Conservation (phyloP, 805 yeast genomes). For the Kuraishia molischiana region DNA sequence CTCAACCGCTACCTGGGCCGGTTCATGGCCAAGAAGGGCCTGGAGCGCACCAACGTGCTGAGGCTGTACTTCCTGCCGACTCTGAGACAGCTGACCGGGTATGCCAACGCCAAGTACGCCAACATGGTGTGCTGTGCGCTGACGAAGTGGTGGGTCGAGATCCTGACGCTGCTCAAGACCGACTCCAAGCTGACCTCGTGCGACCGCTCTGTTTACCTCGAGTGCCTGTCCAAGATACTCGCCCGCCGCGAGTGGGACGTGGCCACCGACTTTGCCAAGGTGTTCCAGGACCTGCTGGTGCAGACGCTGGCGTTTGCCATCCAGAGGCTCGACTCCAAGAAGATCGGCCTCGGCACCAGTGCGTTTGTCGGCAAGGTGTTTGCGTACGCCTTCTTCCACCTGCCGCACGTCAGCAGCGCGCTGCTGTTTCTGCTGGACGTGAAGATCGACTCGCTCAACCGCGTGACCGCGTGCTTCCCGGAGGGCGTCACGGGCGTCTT, state of each 20-base stretch:
- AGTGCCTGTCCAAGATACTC: slow-evolving; percentile 41
- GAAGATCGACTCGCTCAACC: slow-evolving; percentile 33
- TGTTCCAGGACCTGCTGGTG: slow-evolving; percentile 27
- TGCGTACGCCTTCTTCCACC: slow-evolving; percentile 49
- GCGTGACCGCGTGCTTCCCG: background rate
- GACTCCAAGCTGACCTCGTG: slow-evolving; percentile 25
- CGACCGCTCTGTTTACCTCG: slow-evolving; percentile 44
- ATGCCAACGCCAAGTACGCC: slow-evolving; percentile 6
- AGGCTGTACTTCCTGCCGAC: slow-evolving; percentile 37
- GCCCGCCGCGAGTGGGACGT: slow-evolving; percentile 36
- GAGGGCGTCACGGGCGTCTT: slow-evolving; percentile 6
- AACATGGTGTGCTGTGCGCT: slow-evolving; percentile 10
- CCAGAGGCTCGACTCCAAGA: slow-evolving; percentile 35
- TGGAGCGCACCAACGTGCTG: slow-evolving; percentile 34
- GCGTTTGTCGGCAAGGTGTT: slow-evolving; percentile 67
- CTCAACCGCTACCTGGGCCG: slow-evolving; percentile 34
- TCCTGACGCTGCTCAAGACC: slow-evolving; percentile 22
- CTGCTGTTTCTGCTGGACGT: slow-evolving; percentile 47
- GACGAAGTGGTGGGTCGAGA: slow-evolving; percentile 45
- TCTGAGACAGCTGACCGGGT: slow-evolving; percentile 16
- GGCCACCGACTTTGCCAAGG: slow-evolving; percentile 12
- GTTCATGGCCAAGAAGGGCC: slow-evolving; percentile 29
- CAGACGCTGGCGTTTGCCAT: slow-evolving; percentile 46
- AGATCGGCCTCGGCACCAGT: slow-evolving; percentile 42
- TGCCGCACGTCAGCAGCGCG: slow-evolving; percentile 48